Evolutionary conservation across 2,329 filamentous ascomycete species (phyloP), one percentile per base, ranked within the genome.

Genomic region (Byssoonygena ceratinophila): DNA sequence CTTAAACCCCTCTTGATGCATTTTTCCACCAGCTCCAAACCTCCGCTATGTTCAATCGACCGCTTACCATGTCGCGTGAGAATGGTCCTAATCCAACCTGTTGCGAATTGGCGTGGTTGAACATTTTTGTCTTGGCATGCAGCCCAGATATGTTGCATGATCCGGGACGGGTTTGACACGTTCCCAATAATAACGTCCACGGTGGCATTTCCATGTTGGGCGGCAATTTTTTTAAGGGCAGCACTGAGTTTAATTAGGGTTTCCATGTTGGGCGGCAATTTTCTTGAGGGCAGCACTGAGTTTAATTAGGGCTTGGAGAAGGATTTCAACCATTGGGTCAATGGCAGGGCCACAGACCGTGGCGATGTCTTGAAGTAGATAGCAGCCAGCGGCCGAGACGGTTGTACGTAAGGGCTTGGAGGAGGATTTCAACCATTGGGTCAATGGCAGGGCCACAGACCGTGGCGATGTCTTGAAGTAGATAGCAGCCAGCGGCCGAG

Each of bases 111-210:
- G 56, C 92, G 82, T 14, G 90, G 84, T 63, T 92, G 85, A 1
- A 90, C 84, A 63, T 96, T 97, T 73, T 96, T 97, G 72, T 98
- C 91, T 65, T 94, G 85, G 57, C 80, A 85, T 22, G 91, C 90
- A 51, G 74, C 72, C 74, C 82, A 86, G 45, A 97, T 75, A 62
- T 97, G 91, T 66, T 94, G 86, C 75, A 96, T 78, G 57, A 96
- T 76, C 25, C 89, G 84, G 55, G 76, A 74, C 56, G 78, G 90
- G 69, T 91, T 97, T 0, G 89, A 84, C 27, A 85, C 84, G 60
- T 84, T 83, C 57, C 81, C 79, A 57, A 97, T 79, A 49, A 98
- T 83, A 18, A 77, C 81, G 59, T 92, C 84, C n/a, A 95, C 83
- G 0, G 86, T 87, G 14, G 74, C 67, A 63, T 94, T 90, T 49